Evolutionary conservation across 805 yeast genomes (phyloP).

Genomic region (Candida ponderosae): DNA sequence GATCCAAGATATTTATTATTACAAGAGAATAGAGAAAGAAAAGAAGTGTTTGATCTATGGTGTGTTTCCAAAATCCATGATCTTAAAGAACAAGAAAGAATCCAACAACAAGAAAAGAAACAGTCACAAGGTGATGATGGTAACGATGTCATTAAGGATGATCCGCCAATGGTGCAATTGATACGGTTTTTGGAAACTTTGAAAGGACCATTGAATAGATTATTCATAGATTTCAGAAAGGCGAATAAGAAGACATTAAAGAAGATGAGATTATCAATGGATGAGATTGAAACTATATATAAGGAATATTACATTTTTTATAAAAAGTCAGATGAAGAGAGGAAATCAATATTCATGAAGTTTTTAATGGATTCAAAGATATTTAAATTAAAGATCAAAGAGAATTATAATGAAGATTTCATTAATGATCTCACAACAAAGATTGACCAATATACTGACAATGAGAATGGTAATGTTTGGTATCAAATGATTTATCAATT

Average conservation of each 20-base stretch:
- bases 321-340: conserved; percentile 11
- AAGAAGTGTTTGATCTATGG: conserved; percentile 40
- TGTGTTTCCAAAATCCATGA: conserved; percentile 16
- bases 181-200: conserved; percentile 20
- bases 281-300: conserved; percentile 29
- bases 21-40: conserved; percentile 26
- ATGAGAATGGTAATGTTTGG: not conserved
- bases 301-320: conserved; percentile 22
- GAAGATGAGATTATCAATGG: conserved; percentile 20
- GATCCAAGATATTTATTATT: conserved; percentile 34
- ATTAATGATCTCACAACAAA: not conserved
- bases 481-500: not conserved
- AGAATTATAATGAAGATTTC: not conserved
- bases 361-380: conserved; percentile 10
- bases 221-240: conserved; percentile 33
- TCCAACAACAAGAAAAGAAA: not conserved
- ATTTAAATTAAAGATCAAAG: conserved; percentile 9
- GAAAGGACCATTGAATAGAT: conserved; percentile 18
- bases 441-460: conserved; percentile 1
- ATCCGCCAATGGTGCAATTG: conserved; percentile 15
- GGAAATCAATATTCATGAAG: conserved; percentile 10
- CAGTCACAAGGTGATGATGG: not conserved
- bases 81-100: not conserved
- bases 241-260: conserved; percentile 21
- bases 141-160: conserved; percentile 1